Base-by-base conservation (phyloP, 1,139 yeast species). In the Taphrina wiesneri region DNA sequence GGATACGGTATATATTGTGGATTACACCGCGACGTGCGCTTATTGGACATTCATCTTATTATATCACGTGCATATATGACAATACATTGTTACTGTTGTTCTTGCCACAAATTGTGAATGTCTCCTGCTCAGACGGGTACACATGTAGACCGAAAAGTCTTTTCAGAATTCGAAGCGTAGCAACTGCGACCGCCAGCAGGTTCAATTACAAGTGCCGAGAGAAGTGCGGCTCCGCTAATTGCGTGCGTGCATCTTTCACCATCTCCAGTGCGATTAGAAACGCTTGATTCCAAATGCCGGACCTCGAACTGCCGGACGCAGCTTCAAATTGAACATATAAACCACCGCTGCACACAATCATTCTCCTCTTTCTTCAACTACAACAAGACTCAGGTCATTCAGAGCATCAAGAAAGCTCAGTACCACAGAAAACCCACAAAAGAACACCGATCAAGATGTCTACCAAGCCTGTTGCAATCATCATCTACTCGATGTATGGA, bases 401-500 rank as follows among this genome's bases (percentile, higher is more conserved):
- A 30, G 11, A 11, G 9, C 9, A 30, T 30, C 34, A 30, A 30
- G 9, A 30, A 30, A 30, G 6, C 11, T 30, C 34, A 30, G 34
- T 19, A 39, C 19, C 15, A n/a, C n/a, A n/a, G n/a, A n/a, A n/a
- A n/a, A n/a, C 9, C 39, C 39, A 13, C 52, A 47, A 23, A 17
- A 17, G 52, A 36, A 56, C 45, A n/a, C n/a, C n/a, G n/a, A n/a
- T 13, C 32, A 36, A 32, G 30, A 61, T 45, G 39, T 54, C 65
- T 15, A 71, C 67, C 73, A 80, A 79, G 54, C 83, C 80, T 73
- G 77, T 84, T 67, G 87, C 87, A 67, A 87, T 90, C 73, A 82
- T 90, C 76, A 85, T 86, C 77, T 90, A 90, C 84, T 84, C 96
- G 65, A 78, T 86, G 75, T 86, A 85, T 75, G 88, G 88, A 65